phyloP scores from a whole-genome alignment of 2,329 filamentous ascomycete species.

The Mycosphaerella arachidis region DNA sequence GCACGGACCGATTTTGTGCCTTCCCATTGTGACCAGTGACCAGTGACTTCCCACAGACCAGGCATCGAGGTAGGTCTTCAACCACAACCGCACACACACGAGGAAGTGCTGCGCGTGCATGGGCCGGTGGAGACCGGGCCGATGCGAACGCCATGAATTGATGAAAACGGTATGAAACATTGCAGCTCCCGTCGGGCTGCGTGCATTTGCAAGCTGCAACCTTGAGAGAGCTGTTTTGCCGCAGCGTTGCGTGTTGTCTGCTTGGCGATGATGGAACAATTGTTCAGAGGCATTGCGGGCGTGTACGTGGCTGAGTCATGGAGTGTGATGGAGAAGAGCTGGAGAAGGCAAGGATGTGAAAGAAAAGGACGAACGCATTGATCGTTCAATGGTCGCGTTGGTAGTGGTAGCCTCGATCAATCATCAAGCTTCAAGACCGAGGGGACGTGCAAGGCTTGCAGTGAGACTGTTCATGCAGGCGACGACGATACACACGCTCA shows the following conservation, averaged over 20 bases:
- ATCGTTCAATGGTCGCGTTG: not conserved
- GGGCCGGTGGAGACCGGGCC: no score
- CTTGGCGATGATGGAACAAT: not conserved
- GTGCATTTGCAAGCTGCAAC: not conserved
- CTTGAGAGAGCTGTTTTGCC: not conserved
- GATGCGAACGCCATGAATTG: no score
- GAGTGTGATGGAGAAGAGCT: not conserved
- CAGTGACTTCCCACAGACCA: no score
- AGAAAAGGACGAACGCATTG: not conserved
- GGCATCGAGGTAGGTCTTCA: no score
- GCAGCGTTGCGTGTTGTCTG: not conserved
- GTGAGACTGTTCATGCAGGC: not conserved
- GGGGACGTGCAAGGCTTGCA: not conserved
- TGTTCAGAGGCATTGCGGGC: not conserved
- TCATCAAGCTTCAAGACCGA: not conserved
- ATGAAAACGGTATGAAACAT: not conserved
- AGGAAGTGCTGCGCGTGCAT: no score
- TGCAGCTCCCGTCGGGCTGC: not conserved
- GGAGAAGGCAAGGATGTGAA: not conserved
- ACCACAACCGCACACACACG: no score
- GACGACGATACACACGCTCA: not conserved
- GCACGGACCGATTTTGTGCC: no score
- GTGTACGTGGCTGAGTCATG: not conserved
- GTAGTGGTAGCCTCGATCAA: not conserved
- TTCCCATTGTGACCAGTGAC: no score